Base-by-base conservation (phyloP, 2,329 filamentous ascomycete species). In the Lachnellula arida region DNA sequence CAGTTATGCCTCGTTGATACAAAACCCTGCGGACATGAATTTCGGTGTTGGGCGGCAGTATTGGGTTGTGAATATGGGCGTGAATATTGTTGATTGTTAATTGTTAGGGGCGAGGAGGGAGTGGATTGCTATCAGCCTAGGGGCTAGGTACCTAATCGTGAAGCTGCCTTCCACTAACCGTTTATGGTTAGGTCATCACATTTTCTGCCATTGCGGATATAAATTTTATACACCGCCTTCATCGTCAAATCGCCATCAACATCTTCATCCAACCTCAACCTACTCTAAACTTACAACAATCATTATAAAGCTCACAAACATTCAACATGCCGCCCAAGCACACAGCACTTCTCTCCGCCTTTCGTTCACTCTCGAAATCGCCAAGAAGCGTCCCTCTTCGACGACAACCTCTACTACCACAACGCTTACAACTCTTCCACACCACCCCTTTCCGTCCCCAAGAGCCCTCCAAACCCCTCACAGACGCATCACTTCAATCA, bases 281-380 rank as follows among this genome's bases (percentile, higher is more conserved):
- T 34, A n/a, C 35, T 54, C 32, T 19, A 22, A 12, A 15, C 4
- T 51, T 44, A 4, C 12, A 19, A 5, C 25, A 25, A 8, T 48
- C 32, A 14, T 14, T 23, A 44, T 43, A 48, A 7, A 44, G 6
- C 2, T 5, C 12, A 25, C 15, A 6, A 19, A 49, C 19, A 37
- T 28, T 43, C 40, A 50, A 12, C 11, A 59, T 59, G 57, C 46
- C 57, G 3, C 50, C 53, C 40, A 51, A 28, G 23, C 25, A 34
- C 2, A 51, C 42, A 12, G 25, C 42, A 9, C 19, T 35, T 22
- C 32, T 53, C 28, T 58, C 56, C n/a, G 8, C 32, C 32, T 17
- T 55, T 6, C 37, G 53, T 11, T 32, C 49, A n/a, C 17, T 50
- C 23, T 35, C 49, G 12, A 25, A 22, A 14, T 6, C 22, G 6